Conservation (phyloP, 345 rosid species). For the Boechera divaricarpa region DNA sequence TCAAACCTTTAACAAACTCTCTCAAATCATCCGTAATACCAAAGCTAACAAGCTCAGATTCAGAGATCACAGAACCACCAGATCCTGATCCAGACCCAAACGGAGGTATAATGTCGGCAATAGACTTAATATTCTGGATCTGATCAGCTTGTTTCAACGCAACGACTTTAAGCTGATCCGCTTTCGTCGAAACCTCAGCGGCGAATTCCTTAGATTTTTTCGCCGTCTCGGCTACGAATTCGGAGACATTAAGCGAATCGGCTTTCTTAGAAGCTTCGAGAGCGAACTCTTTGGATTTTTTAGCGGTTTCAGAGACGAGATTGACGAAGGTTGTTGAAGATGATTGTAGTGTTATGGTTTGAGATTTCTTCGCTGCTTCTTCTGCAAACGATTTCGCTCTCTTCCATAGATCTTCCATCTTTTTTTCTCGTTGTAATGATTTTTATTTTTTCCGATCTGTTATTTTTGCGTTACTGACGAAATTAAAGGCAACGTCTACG, state of each 20-base stretch:
- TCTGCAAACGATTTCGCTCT: constrained; percentile 82
- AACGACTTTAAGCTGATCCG: constrained; percentile 78
- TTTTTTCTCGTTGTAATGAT: not conserved
- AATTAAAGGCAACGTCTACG: not conserved
- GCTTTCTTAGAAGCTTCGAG: constrained; percentile 93
- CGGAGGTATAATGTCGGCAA: constrained; percentile 74
- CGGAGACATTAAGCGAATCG: constrained; percentile 80
- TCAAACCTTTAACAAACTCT: constrained; percentile 80
- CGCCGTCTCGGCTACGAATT: constrained; percentile 85
- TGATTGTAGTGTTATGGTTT: constrained; percentile 54
- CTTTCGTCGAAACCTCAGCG: constrained; percentile 85
- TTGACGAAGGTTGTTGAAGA: constrained; percentile 66
- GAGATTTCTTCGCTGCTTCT: constrained; percentile 86
- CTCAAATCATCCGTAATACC: constrained; percentile 89
- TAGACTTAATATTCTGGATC: constrained; percentile 72
- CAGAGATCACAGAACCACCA: constrained; percentile 46
- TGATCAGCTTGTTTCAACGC: constrained; percentile 93
- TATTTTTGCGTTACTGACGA: constrained; percentile 19
- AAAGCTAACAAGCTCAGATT: constrained; percentile 63
- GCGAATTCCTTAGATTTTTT: constrained; percentile 86
- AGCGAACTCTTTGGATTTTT: constrained; percentile 89
- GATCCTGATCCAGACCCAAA: constrained; percentile 52
- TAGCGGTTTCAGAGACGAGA: constrained; percentile 86
- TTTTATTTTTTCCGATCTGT: constrained; percentile 11
- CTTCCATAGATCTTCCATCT: constrained; percentile 93